These are phyloP conservation scores for Collariella sp. DNA, from an alignment of 495 filamentous ascomycete genomes.

Conservation along the genomic window DNA sequence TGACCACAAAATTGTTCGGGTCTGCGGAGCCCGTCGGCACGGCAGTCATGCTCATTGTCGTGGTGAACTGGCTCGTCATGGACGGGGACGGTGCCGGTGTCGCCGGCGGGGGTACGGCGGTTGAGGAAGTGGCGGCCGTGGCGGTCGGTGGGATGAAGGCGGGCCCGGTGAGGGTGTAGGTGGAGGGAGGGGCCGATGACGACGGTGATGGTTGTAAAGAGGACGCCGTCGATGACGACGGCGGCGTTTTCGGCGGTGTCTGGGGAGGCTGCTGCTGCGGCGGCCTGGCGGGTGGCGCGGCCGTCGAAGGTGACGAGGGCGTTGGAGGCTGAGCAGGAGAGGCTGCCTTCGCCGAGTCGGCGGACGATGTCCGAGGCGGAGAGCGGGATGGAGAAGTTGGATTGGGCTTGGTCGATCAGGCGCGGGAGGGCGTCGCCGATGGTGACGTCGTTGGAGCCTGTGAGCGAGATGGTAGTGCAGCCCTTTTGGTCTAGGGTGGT, in stretches of 20 bases:
- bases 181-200: conserved; percentile 23
- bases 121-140: conserved; percentile 14
- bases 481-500: conserved; percentile 49
- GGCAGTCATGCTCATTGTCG: conserved; percentile 21
- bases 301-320: conserved; percentile 75
- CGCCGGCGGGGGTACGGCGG: not conserved
- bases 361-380: conserved; percentile 56
- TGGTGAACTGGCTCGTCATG: conserved; percentile 13
- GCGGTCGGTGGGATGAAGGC: not conserved
- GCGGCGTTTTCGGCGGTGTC: conserved; percentile 21
- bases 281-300: conserved; percentile 28
- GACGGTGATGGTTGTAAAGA: conserved; percentile 33
- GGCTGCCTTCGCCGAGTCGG: conserved; percentile 61
- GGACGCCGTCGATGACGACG: conserved; percentile 23
- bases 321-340: conserved; percentile 76
- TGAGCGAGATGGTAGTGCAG: conserved; percentile 61
- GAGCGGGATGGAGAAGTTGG: conserved; percentile 69
- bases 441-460: conserved; percentile 57
- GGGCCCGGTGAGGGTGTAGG: conserved; percentile 21
- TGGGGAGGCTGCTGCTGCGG: conserved; percentile 10
- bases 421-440: conserved; percentile 69
- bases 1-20: conserved; percentile 25
- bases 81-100: conserved; percentile 6
- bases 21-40: conserved; percentile 16
- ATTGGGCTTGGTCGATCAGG: conserved; percentile 53